These are phyloP conservation scores for Geotrichum australiense DNA, from an alignment of 1,139 yeast genomes.

Conservation along the genomic window DNA sequence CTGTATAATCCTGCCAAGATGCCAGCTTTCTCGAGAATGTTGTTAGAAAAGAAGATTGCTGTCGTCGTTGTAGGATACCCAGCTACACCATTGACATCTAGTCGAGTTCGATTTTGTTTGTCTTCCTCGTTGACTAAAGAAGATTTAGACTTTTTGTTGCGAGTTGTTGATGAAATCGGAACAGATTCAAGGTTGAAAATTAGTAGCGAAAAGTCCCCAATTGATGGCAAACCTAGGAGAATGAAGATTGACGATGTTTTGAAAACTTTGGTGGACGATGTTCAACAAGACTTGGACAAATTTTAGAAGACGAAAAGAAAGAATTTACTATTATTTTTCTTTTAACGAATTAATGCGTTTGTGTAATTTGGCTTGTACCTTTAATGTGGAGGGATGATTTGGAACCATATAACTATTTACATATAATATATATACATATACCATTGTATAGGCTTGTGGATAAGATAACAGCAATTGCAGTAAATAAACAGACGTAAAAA, in stretches of 20 bases:
- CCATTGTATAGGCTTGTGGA: no score
- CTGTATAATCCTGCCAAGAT: constrained; percentile 86
- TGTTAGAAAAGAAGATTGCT: constrained; percentile 75
- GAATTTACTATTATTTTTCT: no score
- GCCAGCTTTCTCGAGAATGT: constrained; percentile 84
- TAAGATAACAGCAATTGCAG: no score
- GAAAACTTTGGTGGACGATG: constrained; percentile 65
- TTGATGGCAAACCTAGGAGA: constrained; percentile 54
- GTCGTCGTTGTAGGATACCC: constrained; percentile 97
- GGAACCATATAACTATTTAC: no score
- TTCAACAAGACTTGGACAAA: constrained; percentile 21
- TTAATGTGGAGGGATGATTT: no score
- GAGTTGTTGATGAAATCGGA: constrained; percentile 72
- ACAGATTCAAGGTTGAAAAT: constrained; percentile 68
- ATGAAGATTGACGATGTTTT: constrained; percentile 73
- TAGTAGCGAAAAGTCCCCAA: constrained; percentile 35
- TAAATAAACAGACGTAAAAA: no score
- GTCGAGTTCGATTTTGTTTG: constrained; percentile 89
- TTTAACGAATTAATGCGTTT: no score
- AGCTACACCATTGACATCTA: constrained; percentile 86
- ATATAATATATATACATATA: no score
- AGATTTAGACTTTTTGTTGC: constrained; percentile 77
- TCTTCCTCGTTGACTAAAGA: constrained; percentile 88
- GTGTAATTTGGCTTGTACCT: no score
- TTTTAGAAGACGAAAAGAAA: constrained; percentile 3